Evolutionary conservation across 164 flowering plant genomes (phyloP), one percentile per base, ranked within the genome.

Genomic region (Macadamia tetraphylla): DNA sequence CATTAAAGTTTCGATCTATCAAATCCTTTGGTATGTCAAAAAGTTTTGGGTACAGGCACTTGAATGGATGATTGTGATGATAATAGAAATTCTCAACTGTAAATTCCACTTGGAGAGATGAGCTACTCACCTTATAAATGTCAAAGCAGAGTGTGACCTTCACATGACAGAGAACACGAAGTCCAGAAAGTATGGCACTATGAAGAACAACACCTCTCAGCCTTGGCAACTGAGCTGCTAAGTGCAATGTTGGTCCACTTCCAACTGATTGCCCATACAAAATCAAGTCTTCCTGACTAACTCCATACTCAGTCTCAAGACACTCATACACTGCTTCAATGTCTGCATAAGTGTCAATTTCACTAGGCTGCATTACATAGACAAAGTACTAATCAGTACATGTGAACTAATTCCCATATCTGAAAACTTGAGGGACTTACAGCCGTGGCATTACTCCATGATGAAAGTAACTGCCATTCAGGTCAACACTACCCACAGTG

Each of bases 241-340:
- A 84, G 78, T 94, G 98, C 65, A 94, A 71, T 40, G 99, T 94
- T 6, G 99, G 99, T 6, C 99, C 99, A 79, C 99, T 94, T 67
- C 98, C 97, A 57, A 94, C 97, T 14, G 98, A 94, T 75, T 94
- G 98, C n/a, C 98, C 98, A 69, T 94, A 94, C 62, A 94, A 73
- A 69, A 94, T 90, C 67, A 94, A 35, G 63, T 92, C 85, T 73
- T 94, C 98, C 73, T 94, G 96, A 78, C 95, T 83, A 53, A 87
- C 81, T 70, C 96, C 98, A 74, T 94, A 92, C 69, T 90, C 85
- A 9, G 90, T 87, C 80, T 94, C 81, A 58, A 94, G 89, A 78
- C 97, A 92, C 72, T 89, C 84, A 63, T 94, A 94, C 6, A 89
- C 95, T 15, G 99, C 99, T 69, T 94, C 98, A 72, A 94, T 94